Conservation (phyloP, 2,329 filamentous ascomycete species). For the Zymoseptoria passerinii region DNA sequence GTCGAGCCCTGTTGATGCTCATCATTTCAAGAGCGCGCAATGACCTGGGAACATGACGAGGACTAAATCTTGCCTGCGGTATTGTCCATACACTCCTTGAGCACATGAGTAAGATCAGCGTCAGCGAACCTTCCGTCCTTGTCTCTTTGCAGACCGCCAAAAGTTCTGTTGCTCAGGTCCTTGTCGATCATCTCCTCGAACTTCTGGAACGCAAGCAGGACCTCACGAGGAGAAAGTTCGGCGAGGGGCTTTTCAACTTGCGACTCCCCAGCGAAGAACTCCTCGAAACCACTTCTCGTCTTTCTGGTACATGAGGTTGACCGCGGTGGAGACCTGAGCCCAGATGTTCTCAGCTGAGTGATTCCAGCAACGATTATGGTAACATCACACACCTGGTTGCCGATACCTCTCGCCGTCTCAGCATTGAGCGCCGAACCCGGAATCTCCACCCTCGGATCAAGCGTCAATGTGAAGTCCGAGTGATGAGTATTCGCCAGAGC, state of each 20-base stretch:
- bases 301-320: constrained; percentile 41
- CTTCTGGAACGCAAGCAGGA: constrained; percentile 19
- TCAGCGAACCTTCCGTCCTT: constrained; percentile 47
- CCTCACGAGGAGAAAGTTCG: constrained; percentile 15
- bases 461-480: constrained; percentile 68
- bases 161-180: constrained; percentile 39
- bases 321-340: constrained; percentile 36
- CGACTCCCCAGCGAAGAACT: constrained; percentile 19
- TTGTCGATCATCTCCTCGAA: constrained; percentile 21
- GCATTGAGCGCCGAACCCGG: constrained; percentile 43
- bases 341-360: not conserved
- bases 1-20: constrained; percentile 67
- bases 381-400: constrained; percentile 31
- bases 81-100: constrained; percentile 50
- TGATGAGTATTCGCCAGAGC: constrained; percentile 68
- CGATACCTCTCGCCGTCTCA: constrained; percentile 50
- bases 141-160: constrained; percentile 7
- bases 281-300: constrained; percentile 38
- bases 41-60: constrained; percentile 62
- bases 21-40: constrained; percentile 71
- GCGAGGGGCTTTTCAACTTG: constrained; percentile 1
- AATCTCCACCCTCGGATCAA: constrained; percentile 62
- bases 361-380: not conserved
- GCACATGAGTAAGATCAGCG: constrained; percentile 46
- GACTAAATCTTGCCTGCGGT: constrained; percentile 46